Base-by-base conservation (phyloP, 805 yeast genomes). In the Monosporozyma unispora region DNA sequence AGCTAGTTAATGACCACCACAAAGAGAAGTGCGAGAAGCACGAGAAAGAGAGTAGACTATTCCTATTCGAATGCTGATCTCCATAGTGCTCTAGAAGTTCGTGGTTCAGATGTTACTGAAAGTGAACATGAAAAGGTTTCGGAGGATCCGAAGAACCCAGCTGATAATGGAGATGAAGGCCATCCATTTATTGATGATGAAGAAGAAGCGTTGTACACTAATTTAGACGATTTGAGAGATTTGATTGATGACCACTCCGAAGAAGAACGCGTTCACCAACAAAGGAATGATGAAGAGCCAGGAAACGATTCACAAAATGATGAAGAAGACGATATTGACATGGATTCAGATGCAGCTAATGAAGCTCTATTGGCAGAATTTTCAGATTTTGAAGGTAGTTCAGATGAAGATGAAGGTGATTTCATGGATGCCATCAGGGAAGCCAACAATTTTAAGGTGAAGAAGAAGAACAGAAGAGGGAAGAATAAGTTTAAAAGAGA, bases 361-460 rank as follows among this genome's bases (percentile, higher is more conserved):
- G 69, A 67, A 29, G 74, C 72, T 2, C 55, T 74, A 40, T 47
- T 67, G 31, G 68, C 66, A 21, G 67, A 64, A 44, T 60, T 68
- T 46, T 61, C 69, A 1, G 75, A 69, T 28, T 66, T 62, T 39
- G 71, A 63, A 3, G 71, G 63, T 3, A 62, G 61, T 6, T 64
- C 67, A 22, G 73, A 64, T 47, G 48, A 46, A n/a, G 69, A 67
- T 47, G 76, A 70, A 48, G 64, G 64, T 22, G 71, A 69, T 52
- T 79, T 83, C 53, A 71, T 77, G 68, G 80, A 83, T 60, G 84
- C 84, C 0, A 70, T 85, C 48, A 71, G 87, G 59, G 82, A 76
- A 49, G 91, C 87, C 0, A 76, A 80, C 44, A 82, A 82, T 55
- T 81, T 84, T 65, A 77, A 73, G 56, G 70, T 72, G 1, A 67